These are phyloP conservation scores for Vanrija pseudolonga DNA, from an alignment of 1,284 basidiomycete genomes.

Conservation along the genomic window DNA sequence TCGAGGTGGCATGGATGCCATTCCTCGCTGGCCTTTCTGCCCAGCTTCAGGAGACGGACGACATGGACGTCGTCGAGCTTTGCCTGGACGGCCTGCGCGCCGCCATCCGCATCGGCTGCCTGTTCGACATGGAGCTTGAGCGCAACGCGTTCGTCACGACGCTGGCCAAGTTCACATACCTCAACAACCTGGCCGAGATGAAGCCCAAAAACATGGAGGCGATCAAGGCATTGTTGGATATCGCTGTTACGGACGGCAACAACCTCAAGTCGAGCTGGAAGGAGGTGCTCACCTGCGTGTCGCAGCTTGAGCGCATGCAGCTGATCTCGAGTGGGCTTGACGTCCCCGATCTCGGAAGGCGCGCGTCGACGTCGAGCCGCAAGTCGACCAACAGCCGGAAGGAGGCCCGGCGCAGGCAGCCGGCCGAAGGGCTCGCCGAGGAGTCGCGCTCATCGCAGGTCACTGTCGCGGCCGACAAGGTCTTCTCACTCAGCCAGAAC, in stretches of 20 bases:
- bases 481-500: constrained; percentile 92
- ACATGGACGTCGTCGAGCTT: constrained; percentile 83
- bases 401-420: constrained; percentile 39
- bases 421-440: constrained; percentile 90
- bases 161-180: constrained; percentile 91
- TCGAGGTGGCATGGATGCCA: constrained; percentile 96
- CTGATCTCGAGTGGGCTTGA: constrained; percentile 84
- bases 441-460: constrained; percentile 97
- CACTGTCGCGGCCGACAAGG: constrained; percentile 98
- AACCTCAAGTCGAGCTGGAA: constrained; percentile 93
- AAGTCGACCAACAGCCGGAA: constrained; percentile 6
- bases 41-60: constrained; percentile 86
- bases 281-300: constrained; percentile 90
- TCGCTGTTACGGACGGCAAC: constrained; percentile 90
- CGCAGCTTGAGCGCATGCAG: constrained; percentile 96
- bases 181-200: constrained; percentile 96
- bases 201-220: constrained; percentile 98
- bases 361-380: constrained; percentile 11
- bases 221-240: constrained; percentile 86
- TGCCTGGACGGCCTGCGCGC: constrained; percentile 91
- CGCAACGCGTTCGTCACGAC: constrained; percentile 98
- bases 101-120: constrained; percentile 87
- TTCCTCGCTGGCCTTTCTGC: constrained; percentile 89
- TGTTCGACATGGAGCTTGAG: constrained; percentile 92
- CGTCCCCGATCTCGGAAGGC: constrained; percentile 65